Evolutionary conservation across 2,329 filamentous ascomycete genomes (phyloP), one percentile per base, ranked within the genome.

Genomic region (Atkinsonella texensis): DNA sequence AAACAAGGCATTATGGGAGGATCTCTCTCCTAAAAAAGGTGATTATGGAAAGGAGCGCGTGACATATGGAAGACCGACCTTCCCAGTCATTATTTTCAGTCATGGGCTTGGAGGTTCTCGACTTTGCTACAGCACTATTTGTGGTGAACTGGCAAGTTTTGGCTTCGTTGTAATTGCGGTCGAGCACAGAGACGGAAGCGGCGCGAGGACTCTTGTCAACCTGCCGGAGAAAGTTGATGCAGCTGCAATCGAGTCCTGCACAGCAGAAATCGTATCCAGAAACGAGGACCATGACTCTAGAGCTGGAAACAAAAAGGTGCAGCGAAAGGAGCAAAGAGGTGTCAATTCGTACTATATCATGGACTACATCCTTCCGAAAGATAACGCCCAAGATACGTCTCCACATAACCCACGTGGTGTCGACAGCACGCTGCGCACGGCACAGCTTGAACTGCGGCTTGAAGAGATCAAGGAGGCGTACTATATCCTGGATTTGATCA

Each of bases 381-480:
- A 71, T 53, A 79, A 78, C 55, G 66, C 69, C 1, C 62, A 66
- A 39, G 74, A 78, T 55, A 78, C 72, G 1, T 67, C 66, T 6
- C 74, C 81, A 0, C 70, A 74, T 50, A 84, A 82, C 56, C 70
- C 75, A 5, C 72, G 75, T 49, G 80, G 81, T 2, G 75, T 84
- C 1, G 82, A 85, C 57, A 68, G 60, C 2, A 75, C 80, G 50
- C 69, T 85, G 4, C 74, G 82, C 11, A 68, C 70, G 40, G 80
- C 80, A 0, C 81, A 85, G 58, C 79, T 84, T 43, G 73, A 83
- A 54, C 70, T 85, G 57, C 73, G 81, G 1, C 71, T 82, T 49
- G 76, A 79, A 12, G 82, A 86, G 62, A 73, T 85, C 7, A 77
- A 84, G 54, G 81, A 85, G 63, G 79, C 76, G 1, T 81, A 78